Conservation (phyloP, 2,329 filamentous ascomycete genomes). For the Arthroderma uncinatum region DNA sequence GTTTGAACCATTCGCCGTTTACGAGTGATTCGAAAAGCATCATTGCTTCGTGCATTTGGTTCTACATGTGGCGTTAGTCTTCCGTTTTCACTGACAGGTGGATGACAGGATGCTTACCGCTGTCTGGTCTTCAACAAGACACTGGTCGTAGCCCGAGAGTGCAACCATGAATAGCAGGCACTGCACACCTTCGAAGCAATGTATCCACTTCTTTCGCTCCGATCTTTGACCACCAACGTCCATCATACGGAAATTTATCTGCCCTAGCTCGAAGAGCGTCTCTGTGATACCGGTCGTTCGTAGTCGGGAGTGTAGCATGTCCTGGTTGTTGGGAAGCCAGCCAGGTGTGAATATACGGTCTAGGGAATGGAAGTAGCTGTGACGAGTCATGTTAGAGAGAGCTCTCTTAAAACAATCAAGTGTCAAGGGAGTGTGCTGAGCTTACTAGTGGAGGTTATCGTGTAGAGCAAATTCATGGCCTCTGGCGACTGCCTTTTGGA, state of each 20-base stretch:
- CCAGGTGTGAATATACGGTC: conserved; percentile 63
- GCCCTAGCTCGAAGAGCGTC: conserved; percentile 81
- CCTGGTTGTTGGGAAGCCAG: conserved; percentile 86
- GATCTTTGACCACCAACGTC: conserved; percentile 87
- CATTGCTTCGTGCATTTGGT: conserved; percentile 82
- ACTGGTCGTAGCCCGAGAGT: conserved; percentile 93
- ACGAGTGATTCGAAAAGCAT: conserved; percentile 81
- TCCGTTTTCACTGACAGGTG: not conserved
- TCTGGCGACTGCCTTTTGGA: conserved; percentile 77
- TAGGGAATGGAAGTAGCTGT: conserved; percentile 70
- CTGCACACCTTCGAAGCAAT: conserved; percentile 90
- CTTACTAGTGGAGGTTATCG: conserved; percentile 89
- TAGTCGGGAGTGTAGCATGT: conserved; percentile 79
- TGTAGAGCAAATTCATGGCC: conserved; percentile 95
- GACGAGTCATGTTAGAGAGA: not conserved
- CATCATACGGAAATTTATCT: conserved; percentile 93
- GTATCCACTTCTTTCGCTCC: conserved; percentile 95
- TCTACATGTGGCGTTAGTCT: conserved; percentile 40
- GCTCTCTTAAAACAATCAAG: not conserved
- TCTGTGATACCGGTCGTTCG: conserved; percentile 93
- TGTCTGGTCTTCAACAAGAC: conserved; percentile 89
- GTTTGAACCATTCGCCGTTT: conserved; percentile 77
- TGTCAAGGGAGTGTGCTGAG: conserved; percentile 13
- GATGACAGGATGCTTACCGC: conserved; percentile 51
- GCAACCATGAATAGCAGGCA: conserved; percentile 87